Conservation (phyloP, 2,329 filamentous ascomycete species). For the Monosporascus sp. region DNA sequence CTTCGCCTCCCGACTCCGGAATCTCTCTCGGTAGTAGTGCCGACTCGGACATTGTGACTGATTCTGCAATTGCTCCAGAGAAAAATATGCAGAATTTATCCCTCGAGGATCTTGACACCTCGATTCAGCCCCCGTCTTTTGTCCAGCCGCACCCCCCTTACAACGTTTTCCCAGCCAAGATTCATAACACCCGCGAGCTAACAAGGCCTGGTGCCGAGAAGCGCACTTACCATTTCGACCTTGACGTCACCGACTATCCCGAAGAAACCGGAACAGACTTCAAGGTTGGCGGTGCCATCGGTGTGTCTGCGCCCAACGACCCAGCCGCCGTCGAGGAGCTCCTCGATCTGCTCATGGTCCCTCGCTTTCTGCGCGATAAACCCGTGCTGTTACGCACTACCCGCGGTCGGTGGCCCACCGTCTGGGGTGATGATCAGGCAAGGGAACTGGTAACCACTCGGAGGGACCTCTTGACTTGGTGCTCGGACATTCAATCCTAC, state of each 20-base stretch:
- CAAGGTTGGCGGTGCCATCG: conserved; percentile 93
- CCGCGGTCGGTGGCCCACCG: conserved; percentile 88
- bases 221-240: conserved; percentile 93
- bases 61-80: conserved; percentile 25
- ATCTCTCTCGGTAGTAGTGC: conserved; percentile 38
- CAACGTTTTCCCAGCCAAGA: conserved; percentile 82
- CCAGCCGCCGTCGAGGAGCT: conserved; percentile 73
- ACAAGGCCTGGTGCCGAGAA: conserved; percentile 89
- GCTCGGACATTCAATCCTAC: conserved; percentile 87
- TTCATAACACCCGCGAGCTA: conserved; percentile 79
- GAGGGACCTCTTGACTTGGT: conserved; percentile 92
- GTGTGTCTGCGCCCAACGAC: conserved; percentile 85
- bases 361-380: conserved; percentile 78
- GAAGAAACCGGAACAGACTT: conserved; percentile 82
- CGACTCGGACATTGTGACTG: conserved; percentile 26
- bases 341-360: conserved; percentile 75
- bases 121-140: conserved; percentile 74
- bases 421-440: conserved; percentile 88
- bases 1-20: conserved; percentile 46
- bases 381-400: conserved; percentile 74
- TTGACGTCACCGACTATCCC: conserved; percentile 94
- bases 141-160: conserved; percentile 95
- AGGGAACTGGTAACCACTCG: conserved; percentile 86
- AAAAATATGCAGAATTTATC: conserved; percentile 22
- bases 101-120: conserved; percentile 48